Conservation (phyloP, 805 yeast genomes). For the Novakomyces olei region DNA sequence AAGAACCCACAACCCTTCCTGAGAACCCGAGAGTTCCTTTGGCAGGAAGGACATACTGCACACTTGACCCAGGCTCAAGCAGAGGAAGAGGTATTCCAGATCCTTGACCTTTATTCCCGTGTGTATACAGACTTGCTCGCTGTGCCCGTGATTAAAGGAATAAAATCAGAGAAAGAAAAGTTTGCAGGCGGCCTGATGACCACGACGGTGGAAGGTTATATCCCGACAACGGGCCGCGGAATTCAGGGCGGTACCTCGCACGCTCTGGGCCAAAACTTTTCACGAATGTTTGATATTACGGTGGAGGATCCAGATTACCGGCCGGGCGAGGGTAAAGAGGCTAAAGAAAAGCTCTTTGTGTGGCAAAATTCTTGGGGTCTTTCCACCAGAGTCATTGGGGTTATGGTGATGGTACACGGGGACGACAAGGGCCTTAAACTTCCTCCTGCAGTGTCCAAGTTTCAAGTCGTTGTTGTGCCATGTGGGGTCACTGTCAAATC, state of each 20-base stretch:
- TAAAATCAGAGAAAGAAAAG: constrained; percentile 89
- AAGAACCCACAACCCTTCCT: constrained; percentile 98
- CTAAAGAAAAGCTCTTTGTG: constrained; percentile 56
- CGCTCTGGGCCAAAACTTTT: constrained; percentile 92
- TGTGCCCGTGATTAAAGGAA: constrained; percentile 90
- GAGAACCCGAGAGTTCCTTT: constrained; percentile 94
- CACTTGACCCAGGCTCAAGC: constrained; percentile 72
- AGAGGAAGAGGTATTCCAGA: constrained; percentile 57
- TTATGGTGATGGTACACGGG: constrained; percentile 96
- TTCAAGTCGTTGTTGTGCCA: constrained; percentile 81
- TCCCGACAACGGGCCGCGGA: constrained; percentile 98
- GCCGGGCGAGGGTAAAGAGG: constrained; percentile 41
- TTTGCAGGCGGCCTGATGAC: constrained; percentile 96
- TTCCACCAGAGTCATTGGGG: constrained; percentile 96
- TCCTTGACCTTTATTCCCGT: constrained; percentile 65
- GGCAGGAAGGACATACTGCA: constrained; percentile 99
- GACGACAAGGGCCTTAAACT: constrained; percentile 95
- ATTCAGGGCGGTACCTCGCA: constrained; percentile 98
- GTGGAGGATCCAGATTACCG: constrained; percentile 61
- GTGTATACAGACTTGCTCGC: constrained; percentile 84
- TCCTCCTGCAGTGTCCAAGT: constrained; percentile 91
- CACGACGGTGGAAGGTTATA: constrained; percentile 88
- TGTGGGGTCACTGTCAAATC: constrained; percentile 86
- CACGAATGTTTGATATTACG: constrained; percentile 88
- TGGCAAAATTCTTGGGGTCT: constrained; percentile 99